phyloP scores from a whole-genome alignment of 768 basidiomycete genomes.

The Termitomyces sp. region DNA sequence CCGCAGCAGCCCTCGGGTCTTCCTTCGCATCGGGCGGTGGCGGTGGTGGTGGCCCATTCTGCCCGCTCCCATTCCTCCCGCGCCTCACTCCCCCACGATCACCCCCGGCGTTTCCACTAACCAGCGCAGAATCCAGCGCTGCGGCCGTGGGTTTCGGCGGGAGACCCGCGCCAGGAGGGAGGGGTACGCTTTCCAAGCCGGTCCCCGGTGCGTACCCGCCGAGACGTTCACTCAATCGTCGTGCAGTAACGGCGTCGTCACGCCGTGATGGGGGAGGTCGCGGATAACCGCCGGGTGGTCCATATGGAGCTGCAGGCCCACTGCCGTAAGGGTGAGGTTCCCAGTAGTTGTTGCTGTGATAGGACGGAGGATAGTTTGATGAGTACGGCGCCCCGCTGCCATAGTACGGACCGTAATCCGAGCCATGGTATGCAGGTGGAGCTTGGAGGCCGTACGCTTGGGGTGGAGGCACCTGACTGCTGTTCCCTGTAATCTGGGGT shows the following conservation, averaged over 20 bases:
- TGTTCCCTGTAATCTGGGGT: slow-evolving; percentile 63
- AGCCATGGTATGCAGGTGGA: slow-evolving; percentile 41
- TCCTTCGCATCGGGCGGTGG: slow-evolving; percentile 89
- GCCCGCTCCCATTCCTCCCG: slow-evolving; percentile 30
- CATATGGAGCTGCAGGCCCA: slow-evolving; percentile 34
- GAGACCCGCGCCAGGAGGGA: slow-evolving; percentile 68
- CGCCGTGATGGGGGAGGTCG: slow-evolving; percentile 45
- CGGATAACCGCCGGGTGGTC: slow-evolving; percentile 30
- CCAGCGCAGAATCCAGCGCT: slow-evolving; percentile 48
- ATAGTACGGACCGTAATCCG: slow-evolving; percentile 33
- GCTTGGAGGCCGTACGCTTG: slow-evolving; percentile 83
- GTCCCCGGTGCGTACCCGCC: slow-evolving; percentile 64
- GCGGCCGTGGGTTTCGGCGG: slow-evolving; percentile 73
- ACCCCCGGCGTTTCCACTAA: slow-evolving; percentile 44
- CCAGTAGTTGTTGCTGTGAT: slow-evolving; percentile 36
- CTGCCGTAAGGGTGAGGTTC: slow-evolving; percentile 40
- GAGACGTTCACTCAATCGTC: slow-evolving; percentile 77
- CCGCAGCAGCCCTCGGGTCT: slow-evolving; percentile 88
- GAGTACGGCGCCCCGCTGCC: slow-evolving; percentile 28
- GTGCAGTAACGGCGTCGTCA: slow-evolving; percentile 54
- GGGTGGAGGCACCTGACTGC: slow-evolving; percentile 69
- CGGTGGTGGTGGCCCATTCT: slow-evolving; percentile 59
- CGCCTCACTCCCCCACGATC: slow-evolving; percentile 37
- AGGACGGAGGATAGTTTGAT: slow-evolving; percentile 43
- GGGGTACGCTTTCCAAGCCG: slow-evolving; percentile 29